Conservation (phyloP, 345 rosid genomes). For the Microthlaspi erraticum region DNA sequence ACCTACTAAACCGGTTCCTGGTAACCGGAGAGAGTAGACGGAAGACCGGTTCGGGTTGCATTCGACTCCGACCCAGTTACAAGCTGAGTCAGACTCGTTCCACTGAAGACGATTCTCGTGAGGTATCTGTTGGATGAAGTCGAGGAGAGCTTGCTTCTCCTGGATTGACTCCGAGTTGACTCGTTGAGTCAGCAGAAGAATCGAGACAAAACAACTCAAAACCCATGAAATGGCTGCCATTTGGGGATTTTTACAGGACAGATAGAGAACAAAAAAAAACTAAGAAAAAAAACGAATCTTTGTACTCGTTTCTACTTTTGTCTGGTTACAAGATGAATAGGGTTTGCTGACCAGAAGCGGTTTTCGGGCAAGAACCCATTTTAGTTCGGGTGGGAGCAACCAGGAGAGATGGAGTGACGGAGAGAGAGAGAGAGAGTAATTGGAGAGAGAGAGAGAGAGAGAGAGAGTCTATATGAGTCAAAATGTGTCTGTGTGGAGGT, state of each 20-base stretch:
- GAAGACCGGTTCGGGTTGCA: constrained; percentile 65
- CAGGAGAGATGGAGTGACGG: constrained; percentile 7
- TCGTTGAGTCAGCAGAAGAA: constrained; percentile 47
- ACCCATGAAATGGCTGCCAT: constrained; percentile 48
- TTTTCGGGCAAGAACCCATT: constrained; percentile 55
- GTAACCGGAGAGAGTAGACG: constrained; percentile 72
- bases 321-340: constrained; percentile 7
- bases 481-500: constrained; percentile 34
- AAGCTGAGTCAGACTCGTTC: constrained; percentile 73
- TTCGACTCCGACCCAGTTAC: constrained; percentile 82
- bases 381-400: constrained; percentile 4
- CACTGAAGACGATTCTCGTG: constrained; percentile 83
- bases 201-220: constrained; percentile 34
- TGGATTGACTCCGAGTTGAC: constrained; percentile 67
- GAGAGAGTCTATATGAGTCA: constrained; percentile 10
- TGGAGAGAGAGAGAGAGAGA: constrained; percentile 6
- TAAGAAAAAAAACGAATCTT: constrained; percentile 9
- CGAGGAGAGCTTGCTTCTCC: constrained; percentile 85
- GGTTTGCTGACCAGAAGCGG: constrained; percentile 37
- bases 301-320: constrained; percentile 8
- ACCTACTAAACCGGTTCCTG: constrained; percentile 85
- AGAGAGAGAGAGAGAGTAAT: constrained; percentile 8
- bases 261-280: background rate
- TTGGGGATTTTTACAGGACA: constrained; percentile 2
- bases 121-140: constrained; percentile 58